phyloP scores from a whole-genome alignment of 768 basidiomycete species.

The Amanita polypyramis region DNA sequence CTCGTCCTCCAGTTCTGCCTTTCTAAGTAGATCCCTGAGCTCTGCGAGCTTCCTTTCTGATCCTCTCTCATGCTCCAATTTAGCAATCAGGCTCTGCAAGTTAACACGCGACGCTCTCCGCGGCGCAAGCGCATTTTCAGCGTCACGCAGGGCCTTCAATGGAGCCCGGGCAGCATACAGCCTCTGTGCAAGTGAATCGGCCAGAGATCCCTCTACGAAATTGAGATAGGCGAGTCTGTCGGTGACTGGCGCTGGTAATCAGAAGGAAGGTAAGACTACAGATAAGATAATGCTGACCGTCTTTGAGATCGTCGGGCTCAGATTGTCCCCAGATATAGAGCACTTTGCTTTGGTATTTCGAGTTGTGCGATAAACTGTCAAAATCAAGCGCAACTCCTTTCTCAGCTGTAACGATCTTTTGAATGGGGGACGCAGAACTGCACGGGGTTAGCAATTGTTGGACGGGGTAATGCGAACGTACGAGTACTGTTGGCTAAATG shows the following conservation, averaged over 20 bases:
- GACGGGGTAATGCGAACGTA: conserved; percentile 21
- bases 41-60: conserved; percentile 62
- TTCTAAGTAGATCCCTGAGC: conserved; percentile 57
- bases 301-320: conserved; percentile 63
- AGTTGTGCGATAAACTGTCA: conserved; percentile 54
- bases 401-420: conserved; percentile 69
- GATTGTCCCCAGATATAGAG: conserved; percentile 77
- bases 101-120: conserved; percentile 50
- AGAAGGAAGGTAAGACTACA: conserved; percentile 7
- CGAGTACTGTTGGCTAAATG: conserved; percentile 67
- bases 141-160: conserved; percentile 62
- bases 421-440: conserved; percentile 53
- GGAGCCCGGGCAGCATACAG: conserved; percentile 56
- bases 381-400: conserved; percentile 74
- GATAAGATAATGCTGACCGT: conserved; percentile 35
- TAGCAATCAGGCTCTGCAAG: conserved; percentile 48
- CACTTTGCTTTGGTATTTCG: conserved; percentile 72
- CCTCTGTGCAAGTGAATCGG: conserved; percentile 47
- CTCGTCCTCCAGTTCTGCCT: conserved; percentile 53
- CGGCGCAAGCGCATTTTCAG: conserved; percentile 51
- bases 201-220: conserved; percentile 63
- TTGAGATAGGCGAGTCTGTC: conserved; percentile 79
- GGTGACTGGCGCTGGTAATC: conserved; percentile 36
- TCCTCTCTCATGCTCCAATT: conserved; percentile 56
- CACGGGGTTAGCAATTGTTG: conserved; percentile 7